These are phyloP conservation scores for Cryphonectria nitschkei DNA, from an alignment of 2,329 filamentous ascomycete genomes.

Conservation along the genomic window DNA sequence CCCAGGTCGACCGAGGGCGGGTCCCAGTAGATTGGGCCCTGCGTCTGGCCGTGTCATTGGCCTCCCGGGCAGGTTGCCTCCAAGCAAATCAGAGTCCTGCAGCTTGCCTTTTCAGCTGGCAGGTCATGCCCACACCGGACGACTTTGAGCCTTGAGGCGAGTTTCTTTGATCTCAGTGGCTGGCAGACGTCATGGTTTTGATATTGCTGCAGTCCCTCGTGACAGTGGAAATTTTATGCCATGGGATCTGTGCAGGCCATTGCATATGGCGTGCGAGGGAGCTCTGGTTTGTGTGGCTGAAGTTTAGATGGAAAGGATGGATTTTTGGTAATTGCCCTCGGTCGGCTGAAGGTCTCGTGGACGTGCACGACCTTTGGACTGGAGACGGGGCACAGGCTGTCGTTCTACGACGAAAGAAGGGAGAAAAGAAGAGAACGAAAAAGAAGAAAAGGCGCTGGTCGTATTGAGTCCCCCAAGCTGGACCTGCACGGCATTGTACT, in stretches of 20 bases:
- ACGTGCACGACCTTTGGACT: not conserved
- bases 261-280: not conserved
- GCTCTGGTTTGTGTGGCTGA: not conserved
- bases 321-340: not conserved
- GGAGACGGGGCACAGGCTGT: not conserved
- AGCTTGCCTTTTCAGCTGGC: constrained; percentile 17
- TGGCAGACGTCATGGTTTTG: not conserved
- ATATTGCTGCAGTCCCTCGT: not conserved
- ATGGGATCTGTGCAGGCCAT: not conserved
- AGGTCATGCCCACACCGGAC: not conserved
- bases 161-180: constrained; percentile 6
- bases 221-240: not conserved
- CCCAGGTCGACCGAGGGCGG: constrained; percentile 10
- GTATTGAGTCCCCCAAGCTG: too few relatives aligned
- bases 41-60: constrained; percentile 26
- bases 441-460: not conserved
- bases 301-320: not conserved
- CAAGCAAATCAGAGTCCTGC: constrained; percentile 24
- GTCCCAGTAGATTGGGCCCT: constrained; percentile 28
- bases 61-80: constrained; percentile 18
- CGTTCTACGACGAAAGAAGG: not conserved
- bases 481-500: too few relatives aligned
- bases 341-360: not conserved
- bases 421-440: too few relatives aligned
- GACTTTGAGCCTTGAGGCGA: not conserved